These are phyloP conservation scores for Fusarium transvaalense DNA, from an alignment of 2,329 filamentous ascomycete species.

Conservation along the genomic window DNA sequence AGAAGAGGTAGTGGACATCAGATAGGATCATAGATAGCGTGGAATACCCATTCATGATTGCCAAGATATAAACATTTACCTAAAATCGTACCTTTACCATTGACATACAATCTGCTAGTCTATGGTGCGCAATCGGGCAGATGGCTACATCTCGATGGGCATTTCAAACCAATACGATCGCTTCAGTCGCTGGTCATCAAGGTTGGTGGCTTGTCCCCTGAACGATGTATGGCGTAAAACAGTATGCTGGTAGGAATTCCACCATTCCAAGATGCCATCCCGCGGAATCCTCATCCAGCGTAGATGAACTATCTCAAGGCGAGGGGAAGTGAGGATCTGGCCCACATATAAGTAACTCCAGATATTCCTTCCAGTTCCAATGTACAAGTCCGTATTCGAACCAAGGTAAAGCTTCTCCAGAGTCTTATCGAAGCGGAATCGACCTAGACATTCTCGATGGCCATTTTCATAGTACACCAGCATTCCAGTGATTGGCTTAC, in stretches of 20 bases:
- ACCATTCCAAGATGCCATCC: background rate
- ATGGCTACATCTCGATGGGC: rapidly evolving
- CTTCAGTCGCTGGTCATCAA: background rate
- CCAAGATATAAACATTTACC: rapidly evolving
- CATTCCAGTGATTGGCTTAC: background rate
- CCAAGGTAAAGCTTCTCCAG: background rate
- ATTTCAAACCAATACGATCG: background rate
- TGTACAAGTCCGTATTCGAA: background rate
- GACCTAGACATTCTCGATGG: background rate
- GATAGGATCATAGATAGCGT: background rate
- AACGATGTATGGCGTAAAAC: background rate
- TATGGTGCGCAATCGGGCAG: background rate
- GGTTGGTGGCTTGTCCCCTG: background rate
- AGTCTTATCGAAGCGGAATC: background rate
- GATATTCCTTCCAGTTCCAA: background rate
- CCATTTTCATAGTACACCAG: background rate
- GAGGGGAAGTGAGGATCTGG: background rate
- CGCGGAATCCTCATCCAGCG: background rate
- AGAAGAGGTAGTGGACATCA: background rate
- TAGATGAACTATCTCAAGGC: background rate
- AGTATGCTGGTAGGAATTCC: background rate
- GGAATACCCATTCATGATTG: rapidly evolving
- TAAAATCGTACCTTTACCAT: background rate
- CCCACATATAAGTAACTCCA: background rate
- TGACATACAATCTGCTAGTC: rapidly evolving